Evolutionary conservation across 768 basidiomycete genomes (phyloP).

Genomic region (Paxillus involutus): DNA sequence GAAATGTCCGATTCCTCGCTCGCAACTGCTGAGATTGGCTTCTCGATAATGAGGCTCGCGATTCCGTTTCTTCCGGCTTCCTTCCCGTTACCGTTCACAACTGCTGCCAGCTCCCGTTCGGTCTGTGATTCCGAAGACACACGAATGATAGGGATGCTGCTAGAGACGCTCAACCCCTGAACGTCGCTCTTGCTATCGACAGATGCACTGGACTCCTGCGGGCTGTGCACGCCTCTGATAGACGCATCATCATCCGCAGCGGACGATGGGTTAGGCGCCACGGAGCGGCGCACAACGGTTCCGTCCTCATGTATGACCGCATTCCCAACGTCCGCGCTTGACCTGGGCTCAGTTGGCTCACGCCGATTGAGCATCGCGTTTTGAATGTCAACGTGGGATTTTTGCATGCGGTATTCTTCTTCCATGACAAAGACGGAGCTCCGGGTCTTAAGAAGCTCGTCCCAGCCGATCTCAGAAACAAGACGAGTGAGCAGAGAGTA

Average conservation of each 20-base stretch:
- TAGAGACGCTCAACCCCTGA: constrained; percentile 5
- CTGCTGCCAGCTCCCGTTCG: constrained; percentile 38
- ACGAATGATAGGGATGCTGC: constrained; percentile 66
- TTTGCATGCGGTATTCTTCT: constrained; percentile 98
- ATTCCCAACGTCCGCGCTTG: constrained; percentile 25
- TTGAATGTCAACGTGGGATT: constrained; percentile 72
- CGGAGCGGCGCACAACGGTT: constrained; percentile 35
- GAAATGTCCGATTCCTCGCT: constrained; percentile 27
- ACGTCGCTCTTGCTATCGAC: constrained; percentile 23
- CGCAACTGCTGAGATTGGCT: constrained; percentile 44
- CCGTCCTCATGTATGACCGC: constrained; percentile 67
- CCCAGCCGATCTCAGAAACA: constrained; percentile 96
- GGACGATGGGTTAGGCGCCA: constrained; percentile 24
- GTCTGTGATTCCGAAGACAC: constrained; percentile 73
- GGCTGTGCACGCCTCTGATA: constrained; percentile 55
- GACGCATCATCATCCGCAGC: constrained; percentile 67
- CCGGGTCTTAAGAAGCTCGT: constrained; percentile 94
- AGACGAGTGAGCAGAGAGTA: constrained; percentile 89
- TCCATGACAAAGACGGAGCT: constrained; percentile 99
- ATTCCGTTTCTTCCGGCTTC: constrained; percentile 36
- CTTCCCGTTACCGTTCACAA: constrained; percentile 24
- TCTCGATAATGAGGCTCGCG: constrained; percentile 34
- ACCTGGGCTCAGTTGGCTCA: constrained; percentile 22
- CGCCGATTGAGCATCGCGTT: constrained; percentile 24
- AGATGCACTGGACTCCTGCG: constrained; percentile 22